phyloP scores from a whole-genome alignment of 2,329 filamentous ascomycete genomes.

The Ascochyta viciae-villosae region DNA sequence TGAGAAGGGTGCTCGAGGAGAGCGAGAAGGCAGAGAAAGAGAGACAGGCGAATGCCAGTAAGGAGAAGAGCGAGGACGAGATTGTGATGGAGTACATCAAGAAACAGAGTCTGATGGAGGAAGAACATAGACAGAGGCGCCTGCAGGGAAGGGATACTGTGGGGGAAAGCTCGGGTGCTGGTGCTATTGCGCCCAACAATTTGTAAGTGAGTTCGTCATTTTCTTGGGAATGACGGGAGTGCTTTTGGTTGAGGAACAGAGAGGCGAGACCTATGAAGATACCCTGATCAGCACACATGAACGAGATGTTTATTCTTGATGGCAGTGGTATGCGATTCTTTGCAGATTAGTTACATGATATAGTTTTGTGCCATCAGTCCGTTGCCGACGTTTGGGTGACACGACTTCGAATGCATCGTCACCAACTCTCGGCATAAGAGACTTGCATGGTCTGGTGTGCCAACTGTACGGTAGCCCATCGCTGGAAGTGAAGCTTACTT shows the following conservation, averaged over 20 bases:
- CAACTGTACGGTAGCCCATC: too few relatives aligned
- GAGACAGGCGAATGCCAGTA: constrained; percentile 51
- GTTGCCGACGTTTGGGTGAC: too few relatives aligned
- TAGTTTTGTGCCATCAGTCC: too few relatives aligned
- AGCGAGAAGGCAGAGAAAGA: constrained; percentile 40
- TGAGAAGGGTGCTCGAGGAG: constrained; percentile 38
- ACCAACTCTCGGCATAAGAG: too few relatives aligned
- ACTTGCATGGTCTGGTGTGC: too few relatives aligned
- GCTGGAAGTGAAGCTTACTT: too few relatives aligned
- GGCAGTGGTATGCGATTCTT: too few relatives aligned
- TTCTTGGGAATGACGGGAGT: too few relatives aligned
- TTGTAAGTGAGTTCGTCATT: not conserved
- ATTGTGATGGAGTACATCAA: constrained; percentile 78
- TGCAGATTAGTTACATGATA: too few relatives aligned
- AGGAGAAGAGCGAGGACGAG: constrained; percentile 68
- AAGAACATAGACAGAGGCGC: constrained; percentile 24
- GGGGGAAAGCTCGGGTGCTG: constrained; percentile 13
- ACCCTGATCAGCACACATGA: not conserved
- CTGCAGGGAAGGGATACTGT: constrained; percentile 11
- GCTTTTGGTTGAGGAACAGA: not conserved
- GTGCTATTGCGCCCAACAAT: not conserved
- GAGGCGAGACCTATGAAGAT: not conserved
- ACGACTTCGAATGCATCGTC: too few relatives aligned
- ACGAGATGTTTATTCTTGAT: too few relatives aligned
- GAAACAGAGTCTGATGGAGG: constrained; percentile 75